Evolutionary conservation across 805 yeast species (phyloP).

Genomic region (Myxozyma geophila): DNA sequence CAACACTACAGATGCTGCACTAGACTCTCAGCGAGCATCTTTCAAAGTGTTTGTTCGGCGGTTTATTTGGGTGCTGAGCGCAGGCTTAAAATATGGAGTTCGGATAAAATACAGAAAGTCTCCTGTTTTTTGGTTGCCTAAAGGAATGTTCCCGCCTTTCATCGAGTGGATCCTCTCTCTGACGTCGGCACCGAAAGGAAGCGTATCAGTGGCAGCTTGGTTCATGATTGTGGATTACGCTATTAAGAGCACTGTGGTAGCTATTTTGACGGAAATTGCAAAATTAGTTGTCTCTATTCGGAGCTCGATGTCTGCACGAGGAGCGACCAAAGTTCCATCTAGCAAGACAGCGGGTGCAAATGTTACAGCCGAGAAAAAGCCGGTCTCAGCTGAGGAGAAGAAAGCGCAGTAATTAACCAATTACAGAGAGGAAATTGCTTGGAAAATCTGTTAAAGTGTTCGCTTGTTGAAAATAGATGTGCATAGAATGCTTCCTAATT

Average conservation of each 20-base stretch:
- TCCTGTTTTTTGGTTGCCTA: constrained; percentile 64
- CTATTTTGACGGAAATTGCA: neutral
- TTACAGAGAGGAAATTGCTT: neutral
- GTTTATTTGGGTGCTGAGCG: constrained; percentile 48
- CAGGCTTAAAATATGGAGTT: constrained; percentile 50
- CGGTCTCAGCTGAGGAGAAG: constrained; percentile 6
- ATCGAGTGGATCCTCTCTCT: constrained; percentile 63
- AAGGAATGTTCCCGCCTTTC: constrained; percentile 58
- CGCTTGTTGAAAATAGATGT: too few species aligned
- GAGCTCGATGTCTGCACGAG: neutral
- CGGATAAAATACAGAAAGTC: constrained; percentile 59
- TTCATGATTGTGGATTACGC: constrained; percentile 37
- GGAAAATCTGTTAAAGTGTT: too few species aligned
- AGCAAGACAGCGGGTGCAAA: constrained; percentile 1
- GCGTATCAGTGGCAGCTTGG: constrained; percentile 40
- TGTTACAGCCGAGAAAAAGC: neutral
- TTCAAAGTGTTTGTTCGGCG: constrained; percentile 46
- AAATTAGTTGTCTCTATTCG: neutral
- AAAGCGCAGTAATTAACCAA: neutral
- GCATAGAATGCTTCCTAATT: too few species aligned
- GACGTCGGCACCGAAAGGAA: constrained; percentile 58
- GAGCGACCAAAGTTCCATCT: neutral
- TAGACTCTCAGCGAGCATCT: constrained; percentile 23
- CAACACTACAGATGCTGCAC: constrained; percentile 1
- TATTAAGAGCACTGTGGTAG: constrained; percentile 20